A percentile compares a stretch with the other conserved stretches of the same genome.
Conservation (phyloP, 1,284 basidiomycete species). For the Puccinia triticina region DNA sequence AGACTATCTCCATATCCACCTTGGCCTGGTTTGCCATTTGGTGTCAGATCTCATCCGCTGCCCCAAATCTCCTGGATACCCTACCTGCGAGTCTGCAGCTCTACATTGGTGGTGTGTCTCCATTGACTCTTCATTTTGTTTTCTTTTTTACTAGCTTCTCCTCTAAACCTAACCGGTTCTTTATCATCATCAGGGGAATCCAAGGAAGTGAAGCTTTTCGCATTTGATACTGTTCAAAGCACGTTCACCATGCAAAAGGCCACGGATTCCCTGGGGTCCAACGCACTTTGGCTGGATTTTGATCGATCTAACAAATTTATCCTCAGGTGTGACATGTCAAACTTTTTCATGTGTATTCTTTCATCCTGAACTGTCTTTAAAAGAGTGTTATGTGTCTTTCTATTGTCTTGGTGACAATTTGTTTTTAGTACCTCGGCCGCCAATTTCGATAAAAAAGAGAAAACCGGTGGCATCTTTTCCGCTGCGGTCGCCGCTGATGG, state of each 20-base stretch:
- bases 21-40: neutral
- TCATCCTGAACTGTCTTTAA: neutral
- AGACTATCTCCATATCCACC: neutral
- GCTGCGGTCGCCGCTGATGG: constrained; percentile 12
- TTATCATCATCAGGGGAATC: neutral
- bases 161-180: too few relatives aligned
- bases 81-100: neutral
- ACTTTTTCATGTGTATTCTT: neutral
- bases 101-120: constrained; percentile 7
- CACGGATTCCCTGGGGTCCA: constrained; percentile 5
- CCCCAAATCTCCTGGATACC: neutral
- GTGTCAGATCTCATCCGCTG: neutral
- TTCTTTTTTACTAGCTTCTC: neutral
- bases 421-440: constrained; percentile 16
- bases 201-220: constrained; percentile 17
- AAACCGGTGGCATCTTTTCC: constrained; percentile 37
- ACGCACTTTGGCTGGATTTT: constrained; percentile 30
- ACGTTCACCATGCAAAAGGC: neutral
- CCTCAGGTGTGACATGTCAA: constrained; percentile 6
- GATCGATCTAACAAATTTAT: constrained; percentile 28
- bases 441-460: constrained; percentile 18
- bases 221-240: neutral
- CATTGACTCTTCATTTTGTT: neutral
- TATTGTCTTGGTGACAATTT: neutral
- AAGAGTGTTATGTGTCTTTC: too few relatives aligned